Conservation (phyloP, 495 filamentous ascomycete genomes). For the Gamarada debralockiae region DNA sequence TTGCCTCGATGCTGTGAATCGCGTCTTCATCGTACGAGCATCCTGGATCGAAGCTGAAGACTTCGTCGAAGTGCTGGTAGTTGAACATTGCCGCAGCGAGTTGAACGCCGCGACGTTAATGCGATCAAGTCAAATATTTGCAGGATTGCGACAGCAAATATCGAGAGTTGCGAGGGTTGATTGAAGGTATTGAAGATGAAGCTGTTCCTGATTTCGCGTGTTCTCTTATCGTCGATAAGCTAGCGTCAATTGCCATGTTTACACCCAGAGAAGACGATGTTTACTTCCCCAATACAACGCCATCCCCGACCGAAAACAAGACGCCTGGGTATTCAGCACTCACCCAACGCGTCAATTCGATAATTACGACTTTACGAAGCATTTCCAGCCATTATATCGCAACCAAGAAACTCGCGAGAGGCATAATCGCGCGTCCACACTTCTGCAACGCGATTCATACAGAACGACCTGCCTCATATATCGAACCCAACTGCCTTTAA, state of each 20-base stretch:
- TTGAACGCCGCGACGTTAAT: too few species aligned
- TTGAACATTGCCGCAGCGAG: constrained; percentile 30
- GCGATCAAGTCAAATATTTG: too few species aligned
- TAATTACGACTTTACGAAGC: not conserved
- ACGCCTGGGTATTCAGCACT: not conserved
- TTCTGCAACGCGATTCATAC: not conserved
- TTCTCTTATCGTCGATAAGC: not conserved
- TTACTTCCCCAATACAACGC: not conserved
- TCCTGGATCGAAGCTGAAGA: constrained; percentile 60
- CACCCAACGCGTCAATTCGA: constrained; percentile 3
- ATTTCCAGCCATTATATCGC: not conserved
- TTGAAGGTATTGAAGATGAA: too few species aligned
- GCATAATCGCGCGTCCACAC: not conserved
- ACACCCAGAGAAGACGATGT: not conserved
- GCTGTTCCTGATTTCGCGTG: too few species aligned
- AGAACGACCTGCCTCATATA: not conserved
- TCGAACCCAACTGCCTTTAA: not conserved
- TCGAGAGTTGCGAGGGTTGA: too few species aligned
- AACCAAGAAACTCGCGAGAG: not conserved
- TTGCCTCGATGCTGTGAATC: constrained; percentile 54
- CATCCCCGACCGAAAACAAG: too few species aligned
- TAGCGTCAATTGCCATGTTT: not conserved
- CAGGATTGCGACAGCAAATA: too few species aligned
- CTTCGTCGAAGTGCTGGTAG: constrained; percentile 52
- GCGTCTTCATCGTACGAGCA: constrained; percentile 57